Conservation (phyloP, 75 land plant species). For the Pinus tabuliformis region DNA sequence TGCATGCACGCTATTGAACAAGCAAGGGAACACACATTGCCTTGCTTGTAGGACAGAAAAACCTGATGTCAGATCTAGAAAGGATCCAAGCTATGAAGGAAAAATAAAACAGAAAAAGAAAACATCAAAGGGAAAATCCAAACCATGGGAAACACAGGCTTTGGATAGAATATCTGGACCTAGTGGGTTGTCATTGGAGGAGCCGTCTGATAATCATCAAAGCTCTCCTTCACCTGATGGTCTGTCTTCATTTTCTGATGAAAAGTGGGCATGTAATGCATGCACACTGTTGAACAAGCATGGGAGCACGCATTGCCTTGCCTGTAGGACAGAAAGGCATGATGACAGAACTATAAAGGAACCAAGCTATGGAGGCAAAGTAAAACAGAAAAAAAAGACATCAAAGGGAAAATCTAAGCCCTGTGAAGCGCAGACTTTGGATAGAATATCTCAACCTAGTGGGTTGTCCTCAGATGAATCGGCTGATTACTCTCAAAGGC, state of each 20-base stretch:
- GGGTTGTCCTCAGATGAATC: neutral
- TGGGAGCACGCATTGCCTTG: slow-evolving; percentile 18
- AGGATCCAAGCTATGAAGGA: slow-evolving; percentile 17
- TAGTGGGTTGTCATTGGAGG: slow-evolving; percentile 2
- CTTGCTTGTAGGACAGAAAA: neutral
- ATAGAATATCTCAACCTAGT: slow-evolving; percentile 1
- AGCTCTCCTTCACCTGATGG: neutral
- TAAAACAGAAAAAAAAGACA: slow-evolving; percentile 60
- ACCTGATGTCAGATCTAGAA: slow-evolving; percentile 25
- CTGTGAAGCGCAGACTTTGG: neutral
- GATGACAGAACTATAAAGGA: slow-evolving; percentile 2
- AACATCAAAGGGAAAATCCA: slow-evolving; percentile 52
- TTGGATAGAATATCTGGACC: slow-evolving; percentile 24
- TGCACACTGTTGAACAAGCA: slow-evolving; percentile 32
- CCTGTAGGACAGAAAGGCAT: slow-evolving; percentile 22
- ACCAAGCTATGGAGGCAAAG: slow-evolving; percentile 22
- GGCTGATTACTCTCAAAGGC: slow-evolving; percentile 32
- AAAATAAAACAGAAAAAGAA: slow-evolving; percentile 67
- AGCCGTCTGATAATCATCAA: neutral
- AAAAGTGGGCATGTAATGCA: slow-evolving; percentile 29
- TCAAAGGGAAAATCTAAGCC: slow-evolving; percentile 3
- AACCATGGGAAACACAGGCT: neutral
- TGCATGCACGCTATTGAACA: slow-evolving; percentile 31
- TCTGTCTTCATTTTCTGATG: slow-evolving; percentile 1
- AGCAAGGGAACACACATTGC: slow-evolving; percentile 15